Evolutionary conservation across 257 asterid genomes (phyloP).

Genomic region (Linderniella brevidens): DNA sequence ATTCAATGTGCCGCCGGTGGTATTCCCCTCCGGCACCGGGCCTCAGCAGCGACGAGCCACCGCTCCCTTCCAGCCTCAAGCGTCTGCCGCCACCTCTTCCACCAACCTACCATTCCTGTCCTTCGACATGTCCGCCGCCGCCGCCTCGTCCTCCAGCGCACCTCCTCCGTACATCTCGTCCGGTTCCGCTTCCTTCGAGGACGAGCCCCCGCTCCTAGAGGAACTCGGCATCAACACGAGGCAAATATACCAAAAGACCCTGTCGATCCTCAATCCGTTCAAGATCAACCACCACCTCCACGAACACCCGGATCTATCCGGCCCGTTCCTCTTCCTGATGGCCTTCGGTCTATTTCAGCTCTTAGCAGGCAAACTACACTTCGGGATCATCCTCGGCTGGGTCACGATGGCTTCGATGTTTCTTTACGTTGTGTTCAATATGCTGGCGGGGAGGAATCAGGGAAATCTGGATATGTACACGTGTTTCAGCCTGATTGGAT

Average conservation of each 20-base stretch:
- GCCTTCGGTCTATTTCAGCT: slow-evolving; percentile 3
- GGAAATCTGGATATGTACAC: slow-evolving; percentile 4
- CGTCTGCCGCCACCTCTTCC: too few species aligned
- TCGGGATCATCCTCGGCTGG: slow-evolving; percentile 5
- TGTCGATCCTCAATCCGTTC: slow-evolving; percentile 2
- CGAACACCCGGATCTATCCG: slow-evolving; percentile 4
- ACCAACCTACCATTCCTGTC: too few species aligned
- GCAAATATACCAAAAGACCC: slow-evolving; percentile 3
- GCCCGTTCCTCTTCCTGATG: slow-evolving; percentile 3
- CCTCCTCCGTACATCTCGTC: too few species aligned
- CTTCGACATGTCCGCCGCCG: too few species aligned
- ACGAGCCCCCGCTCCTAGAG: slow-evolving; percentile 3
- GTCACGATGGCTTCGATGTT: slow-evolving; percentile 2
- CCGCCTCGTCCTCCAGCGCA: too few species aligned
- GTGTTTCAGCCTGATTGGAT: slow-evolving; percentile 1
- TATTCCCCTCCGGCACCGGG: too few species aligned
- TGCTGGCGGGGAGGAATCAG: slow-evolving; percentile 3
- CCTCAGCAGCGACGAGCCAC: too few species aligned
- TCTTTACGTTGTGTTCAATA: slow-evolving; percentile 1
- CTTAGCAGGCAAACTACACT: background rate
- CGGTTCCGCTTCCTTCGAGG: background rate
- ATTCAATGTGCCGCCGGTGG: too few species aligned
- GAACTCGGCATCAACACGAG: slow-evolving; percentile 5
- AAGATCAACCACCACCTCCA: background rate
- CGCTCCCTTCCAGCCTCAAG: too few species aligned